A percentile compares a stretch with the other conserved stretches of the same genome.
These are phyloP conservation scores for Acanthamoeba lugdunensis DNA, from an alignment of 208 protist genomes.

Conservation along the genomic window DNA sequence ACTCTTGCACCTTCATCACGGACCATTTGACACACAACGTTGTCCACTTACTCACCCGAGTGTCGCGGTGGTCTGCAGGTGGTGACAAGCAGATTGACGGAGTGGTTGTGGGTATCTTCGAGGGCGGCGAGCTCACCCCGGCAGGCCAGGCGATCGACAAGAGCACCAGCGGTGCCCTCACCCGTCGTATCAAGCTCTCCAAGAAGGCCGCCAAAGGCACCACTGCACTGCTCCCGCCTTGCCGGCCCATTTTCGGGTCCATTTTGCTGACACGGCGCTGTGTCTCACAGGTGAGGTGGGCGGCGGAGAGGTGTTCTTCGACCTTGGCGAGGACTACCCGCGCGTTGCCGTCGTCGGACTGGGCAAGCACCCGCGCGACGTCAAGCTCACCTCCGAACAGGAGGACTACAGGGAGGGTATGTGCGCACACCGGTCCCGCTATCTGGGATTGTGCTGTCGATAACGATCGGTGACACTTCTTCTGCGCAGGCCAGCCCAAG, in stretches of 20 bases:
- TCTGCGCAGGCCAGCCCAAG: not conserved
- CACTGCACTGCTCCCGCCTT: not conserved
- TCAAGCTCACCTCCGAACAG: not conserved
- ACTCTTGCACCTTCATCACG: too few species aligned
- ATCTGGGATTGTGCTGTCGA: not conserved
- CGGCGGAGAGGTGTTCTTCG: slow-evolving; percentile 16
- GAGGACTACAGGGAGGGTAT: slow-evolving; percentile 40
- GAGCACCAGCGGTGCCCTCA: not conserved
- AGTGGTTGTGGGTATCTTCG: slow-evolving; percentile 51
- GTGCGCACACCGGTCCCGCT: not conserved
- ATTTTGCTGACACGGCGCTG: not conserved
- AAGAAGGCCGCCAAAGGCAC: slow-evolving; percentile 43
- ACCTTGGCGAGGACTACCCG: not conserved
- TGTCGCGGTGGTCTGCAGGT: not conserved
- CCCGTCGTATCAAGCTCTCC: slow-evolving; percentile 53
- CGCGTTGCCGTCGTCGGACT: slow-evolving; percentile 35
- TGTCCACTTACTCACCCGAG: not conserved
- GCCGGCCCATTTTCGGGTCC: not conserved
- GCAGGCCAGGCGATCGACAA: slow-evolving; percentile 43
- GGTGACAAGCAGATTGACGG: slow-evolving; percentile 12
- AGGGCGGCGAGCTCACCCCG: slow-evolving; percentile 33
- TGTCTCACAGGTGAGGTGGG: not conserved
- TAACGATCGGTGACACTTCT: not conserved
- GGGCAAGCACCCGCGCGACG: slow-evolving; percentile 41
- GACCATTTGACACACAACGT: too few species aligned